Evolutionary conservation across 495 filamentous ascomycete genomes (phyloP), one percentile per base, ranked within the genome.

Genomic region (Xylaria scruposa): DNA sequence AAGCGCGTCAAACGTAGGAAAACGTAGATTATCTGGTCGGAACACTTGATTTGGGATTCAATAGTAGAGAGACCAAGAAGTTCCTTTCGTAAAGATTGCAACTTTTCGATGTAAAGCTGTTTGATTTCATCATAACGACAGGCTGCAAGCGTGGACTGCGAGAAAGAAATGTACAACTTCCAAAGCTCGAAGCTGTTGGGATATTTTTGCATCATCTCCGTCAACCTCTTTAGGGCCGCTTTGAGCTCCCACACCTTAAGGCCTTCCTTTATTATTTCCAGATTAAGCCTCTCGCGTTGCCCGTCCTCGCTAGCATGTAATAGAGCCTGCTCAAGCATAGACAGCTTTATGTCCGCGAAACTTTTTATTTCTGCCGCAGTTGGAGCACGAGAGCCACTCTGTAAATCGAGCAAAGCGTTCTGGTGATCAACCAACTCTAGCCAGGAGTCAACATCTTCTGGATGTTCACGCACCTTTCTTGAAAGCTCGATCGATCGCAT

Each of bases 311-410:
- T 73, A 17, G 86, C 83, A 65, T 90, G 88, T 44, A 82, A 80
- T 7, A 98, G 79, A 4, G 94, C 94, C 69, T 94, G 90, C 63
- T 93, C 89, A 74, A 94, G 94, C n/a, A 97, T 87, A 0, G 90
- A 91, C 2, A 97, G 72, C 72, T 92, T 94, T 46, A 97, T 88
- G 72, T 93, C 92, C 24, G 94, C 91, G 31, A 92, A 86, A 65
- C 90, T 91, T 67, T 83, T 85, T 31, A 78, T 81, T 72, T 97
- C 93, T 4, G 90, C 89, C 53, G 80, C 78, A 0, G 88, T 91
- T 12, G 87, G 78, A 26, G 83, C 77, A 53, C 80, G 80, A 21
- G 72, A 76, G 31, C 80, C 76, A 38, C 83, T 79, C 70, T 73
- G 70, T 75, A 77, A 72, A 78, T 73, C 74, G 75, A 95, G 81